Base-by-base conservation (phyloP, 495 filamentous ascomycete species). In the Daldinia concentrica region DNA sequence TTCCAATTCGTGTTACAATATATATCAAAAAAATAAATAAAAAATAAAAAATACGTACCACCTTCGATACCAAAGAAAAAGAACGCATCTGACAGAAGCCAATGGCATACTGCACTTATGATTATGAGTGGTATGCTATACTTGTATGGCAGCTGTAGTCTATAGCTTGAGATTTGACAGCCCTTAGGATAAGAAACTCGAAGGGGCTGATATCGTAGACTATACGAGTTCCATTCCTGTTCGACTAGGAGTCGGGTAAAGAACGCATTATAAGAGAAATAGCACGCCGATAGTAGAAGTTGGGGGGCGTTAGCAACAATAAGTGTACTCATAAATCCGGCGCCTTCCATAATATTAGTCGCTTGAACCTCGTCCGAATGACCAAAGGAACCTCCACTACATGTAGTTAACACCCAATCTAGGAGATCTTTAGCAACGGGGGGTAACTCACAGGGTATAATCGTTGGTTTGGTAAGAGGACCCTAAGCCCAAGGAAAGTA, bases 61-160 rank as follows among this genome's bases (percentile, higher is more conserved):
- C 41, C 41, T 45, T 45, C 41, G 17, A 45, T 45, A 19, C 41
- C 39, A 17, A 43, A 43, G 39, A 45, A 45, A 45, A 45, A 45
- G 0, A 45, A 45, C 6, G 41, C 41, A 22, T 45, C 6, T 0
- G 17, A 45, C 41, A 45, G n/a, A 22, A 45, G 41, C 41, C 41
- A 45, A 12, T 45, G 41, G 2, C 41, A 45, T 22, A 19, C n/a
- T 19, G 11, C 19, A 4, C 17, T 45, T 19, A 22, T 45, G n/a
- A 19, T 22, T 45, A 45, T 45, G 4, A 45, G 41, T 1, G 41
- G 41, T 45, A 45, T 45, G 41, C 41, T 45, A 9, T 45, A 45
- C 17, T 45, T 45, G n/a, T 45, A 45, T 9, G 41, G 41, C 8
- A 45, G 17, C 17, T 45, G 41, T 22, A 45, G 6, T 19, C 41